Evolutionary conservation across 2,329 filamentous ascomycete genomes (phyloP).

Genomic region (Diaporthe citrichinensis): DNA sequence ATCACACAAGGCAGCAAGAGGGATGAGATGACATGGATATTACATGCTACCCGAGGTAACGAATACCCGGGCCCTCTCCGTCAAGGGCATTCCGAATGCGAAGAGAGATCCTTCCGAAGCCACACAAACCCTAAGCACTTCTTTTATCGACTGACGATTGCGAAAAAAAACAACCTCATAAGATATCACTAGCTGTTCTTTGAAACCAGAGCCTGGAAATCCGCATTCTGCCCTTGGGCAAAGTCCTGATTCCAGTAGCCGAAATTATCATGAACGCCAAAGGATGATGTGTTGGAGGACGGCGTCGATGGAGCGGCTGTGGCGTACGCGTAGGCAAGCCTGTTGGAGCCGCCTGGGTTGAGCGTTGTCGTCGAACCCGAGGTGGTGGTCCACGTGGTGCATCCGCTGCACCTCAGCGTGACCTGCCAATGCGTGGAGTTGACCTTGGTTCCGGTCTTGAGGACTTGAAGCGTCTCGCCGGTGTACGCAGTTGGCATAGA

Average conservation of each 20-base stretch:
- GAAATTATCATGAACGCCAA: conserved; percentile 50
- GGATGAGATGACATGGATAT: not conserved
- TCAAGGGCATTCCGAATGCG: not conserved
- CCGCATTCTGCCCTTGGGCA: conserved; percentile 46
- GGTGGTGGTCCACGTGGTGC: conserved; percentile 32
- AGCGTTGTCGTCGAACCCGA: not conserved
- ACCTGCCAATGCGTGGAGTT: conserved; percentile 53
- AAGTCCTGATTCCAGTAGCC: conserved; percentile 53
- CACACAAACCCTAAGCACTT: not conserved
- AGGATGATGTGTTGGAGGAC: conserved; percentile 42
- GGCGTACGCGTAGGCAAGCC: conserved; percentile 49
- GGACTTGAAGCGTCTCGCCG: conserved; percentile 45
- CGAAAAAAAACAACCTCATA: too few relatives aligned
- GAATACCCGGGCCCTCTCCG: too few relatives aligned
- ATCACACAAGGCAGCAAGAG: not conserved
- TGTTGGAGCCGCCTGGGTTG: conserved; percentile 25
- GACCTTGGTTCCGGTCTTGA: conserved; percentile 49
- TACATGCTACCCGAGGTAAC: not conserved
- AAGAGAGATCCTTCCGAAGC: not conserved
- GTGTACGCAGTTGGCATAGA: conserved; percentile 38
- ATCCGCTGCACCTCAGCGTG: conserved; percentile 52
- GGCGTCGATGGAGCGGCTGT: conserved; percentile 46
- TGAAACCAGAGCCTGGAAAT: conserved; percentile 48
- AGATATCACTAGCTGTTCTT: conserved; percentile 42
- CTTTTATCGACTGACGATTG: not conserved